Percentiles rank a stretch among this genome's conserved stretches.
These are phyloP conservation scores for Phellopilus nigrolimitatus DNA, from an alignment of 1,284 basidiomycete genomes.

Conservation along the genomic window DNA sequence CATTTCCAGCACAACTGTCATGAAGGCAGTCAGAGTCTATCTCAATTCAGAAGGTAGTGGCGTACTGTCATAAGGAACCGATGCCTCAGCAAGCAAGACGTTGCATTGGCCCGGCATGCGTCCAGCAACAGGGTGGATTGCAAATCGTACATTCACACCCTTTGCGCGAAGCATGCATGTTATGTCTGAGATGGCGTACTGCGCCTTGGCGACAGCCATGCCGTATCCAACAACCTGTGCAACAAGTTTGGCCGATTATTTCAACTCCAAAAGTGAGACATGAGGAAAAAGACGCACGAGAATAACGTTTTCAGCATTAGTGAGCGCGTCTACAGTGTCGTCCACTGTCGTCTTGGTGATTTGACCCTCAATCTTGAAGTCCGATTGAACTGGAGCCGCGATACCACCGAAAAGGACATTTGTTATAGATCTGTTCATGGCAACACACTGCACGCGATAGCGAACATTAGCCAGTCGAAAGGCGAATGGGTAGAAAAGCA, in stretches of 20 bases:
- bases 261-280: not conserved
- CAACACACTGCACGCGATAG: conserved; percentile 66
- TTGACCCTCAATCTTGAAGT: conserved; percentile 74
- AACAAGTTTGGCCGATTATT: conserved; percentile 4
- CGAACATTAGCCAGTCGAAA: not conserved
- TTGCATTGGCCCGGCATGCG: conserved; percentile 87
- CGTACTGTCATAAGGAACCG: conserved; percentile 81
- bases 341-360: conserved; percentile 74
- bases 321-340: conserved; percentile 71
- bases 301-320: conserved; percentile 80
- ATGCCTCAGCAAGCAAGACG: conserved; percentile 80
- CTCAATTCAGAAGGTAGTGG: not conserved
- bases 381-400: conserved; percentile 46
- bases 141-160: conserved; percentile 63
- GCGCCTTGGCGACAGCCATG: conserved; percentile 87
- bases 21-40: not conserved
- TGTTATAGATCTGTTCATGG: conserved; percentile 78
- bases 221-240: conserved; percentile 78
- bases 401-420: conserved; percentile 83
- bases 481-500: not conserved
- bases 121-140: conserved; percentile 40
- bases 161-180: conserved; percentile 63
- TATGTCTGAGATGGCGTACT: conserved; percentile 83
- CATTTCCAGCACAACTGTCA: conserved; percentile 79
- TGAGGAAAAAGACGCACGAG: conserved; percentile 42